Conservation (phyloP, 2,329 filamentous ascomycete species). For the Penicillium sp. region DNA sequence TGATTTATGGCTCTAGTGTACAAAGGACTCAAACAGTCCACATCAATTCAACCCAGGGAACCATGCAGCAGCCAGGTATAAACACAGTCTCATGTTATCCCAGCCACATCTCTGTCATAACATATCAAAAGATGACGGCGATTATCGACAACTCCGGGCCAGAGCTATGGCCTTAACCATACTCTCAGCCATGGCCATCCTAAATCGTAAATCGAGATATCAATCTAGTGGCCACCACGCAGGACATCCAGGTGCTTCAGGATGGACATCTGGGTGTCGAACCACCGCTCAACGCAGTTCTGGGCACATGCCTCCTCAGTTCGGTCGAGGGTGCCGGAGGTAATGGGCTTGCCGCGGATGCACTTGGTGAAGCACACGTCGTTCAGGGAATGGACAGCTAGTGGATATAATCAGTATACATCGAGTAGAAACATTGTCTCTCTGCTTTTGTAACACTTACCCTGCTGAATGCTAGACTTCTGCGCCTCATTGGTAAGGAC, state of each 20-base stretch:
- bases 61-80: neutral
- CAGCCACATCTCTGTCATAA: neutral
- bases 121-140: neutral
- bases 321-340: constrained; percentile 66
- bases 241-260: constrained; percentile 74
- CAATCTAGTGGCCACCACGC: constrained; percentile 38
- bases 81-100: neutral
- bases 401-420: neutral
- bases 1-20: constrained; percentile 25
- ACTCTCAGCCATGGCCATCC: neutral
- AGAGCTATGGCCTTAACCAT: neutral
- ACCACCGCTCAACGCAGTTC: constrained; percentile 91
- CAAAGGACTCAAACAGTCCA: constrained; percentile 14
- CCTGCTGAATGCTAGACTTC: constrained; percentile 59
- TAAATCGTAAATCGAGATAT: neutral
- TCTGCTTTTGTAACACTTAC: constrained; percentile 31
- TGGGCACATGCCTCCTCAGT: constrained; percentile 76
- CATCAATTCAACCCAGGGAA: neutral
- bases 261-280: constrained; percentile 83
- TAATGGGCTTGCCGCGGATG: constrained; percentile 64
- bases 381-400: constrained; percentile 62
- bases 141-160: neutral
- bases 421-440: neutral
- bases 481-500: constrained; percentile 81
- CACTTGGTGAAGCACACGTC: constrained; percentile 96